Conservation (phyloP, 2,329 filamentous ascomycete genomes). For the Delphinella strobiligena region DNA sequence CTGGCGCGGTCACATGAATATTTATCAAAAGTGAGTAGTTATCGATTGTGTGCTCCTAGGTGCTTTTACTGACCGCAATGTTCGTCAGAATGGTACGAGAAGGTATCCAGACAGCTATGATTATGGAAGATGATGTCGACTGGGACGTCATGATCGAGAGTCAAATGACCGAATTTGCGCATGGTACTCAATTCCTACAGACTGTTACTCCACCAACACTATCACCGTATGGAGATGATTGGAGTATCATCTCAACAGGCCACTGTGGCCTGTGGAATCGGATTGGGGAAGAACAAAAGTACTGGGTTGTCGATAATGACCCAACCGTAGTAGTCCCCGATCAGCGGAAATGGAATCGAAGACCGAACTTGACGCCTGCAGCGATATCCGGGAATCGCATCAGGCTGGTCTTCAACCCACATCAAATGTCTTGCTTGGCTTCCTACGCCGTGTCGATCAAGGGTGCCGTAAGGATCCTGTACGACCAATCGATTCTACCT, state of each 20-base stretch:
- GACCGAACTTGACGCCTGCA: neutral
- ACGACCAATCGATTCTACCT: neutral
- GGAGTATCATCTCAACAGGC: neutral
- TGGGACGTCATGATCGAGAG: neutral
- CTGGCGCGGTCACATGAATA: neutral
- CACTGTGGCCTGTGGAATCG: neutral
- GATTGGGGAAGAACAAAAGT: neutral
- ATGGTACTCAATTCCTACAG: neutral
- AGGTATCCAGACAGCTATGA: neutral
- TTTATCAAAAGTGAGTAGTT: neutral
- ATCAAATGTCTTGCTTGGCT: neutral
- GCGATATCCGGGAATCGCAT: constrained; percentile 41
- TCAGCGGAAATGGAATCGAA: neutral
- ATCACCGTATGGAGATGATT: constrained; percentile 1
- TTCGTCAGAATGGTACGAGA: neutral
- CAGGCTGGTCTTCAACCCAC: neutral
- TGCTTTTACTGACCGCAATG: neutral
- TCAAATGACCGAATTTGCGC: neutral
- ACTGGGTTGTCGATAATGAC: neutral
- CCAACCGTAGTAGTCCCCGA: neutral
- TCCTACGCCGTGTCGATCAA: neutral
- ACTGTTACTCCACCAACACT: neutral
- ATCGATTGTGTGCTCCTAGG: no score
- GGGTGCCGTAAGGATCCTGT: neutral
- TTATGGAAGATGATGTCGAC: neutral